Conservation (phyloP, 108 stramenopile species). For the Skeletonema grethae region DNA sequence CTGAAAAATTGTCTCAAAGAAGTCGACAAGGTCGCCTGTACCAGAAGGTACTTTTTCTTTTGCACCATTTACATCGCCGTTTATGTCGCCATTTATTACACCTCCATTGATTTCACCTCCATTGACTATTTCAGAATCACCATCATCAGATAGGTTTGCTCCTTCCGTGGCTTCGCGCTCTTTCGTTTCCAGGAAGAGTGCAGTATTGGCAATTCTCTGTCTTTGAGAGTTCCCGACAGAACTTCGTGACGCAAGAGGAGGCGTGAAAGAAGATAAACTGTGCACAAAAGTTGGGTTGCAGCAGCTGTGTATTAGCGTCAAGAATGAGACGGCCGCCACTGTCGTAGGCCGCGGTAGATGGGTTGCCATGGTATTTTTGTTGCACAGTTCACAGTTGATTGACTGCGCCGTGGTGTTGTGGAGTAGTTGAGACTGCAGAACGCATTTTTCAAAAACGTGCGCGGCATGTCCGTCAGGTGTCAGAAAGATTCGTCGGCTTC, state of each 20-base stretch:
- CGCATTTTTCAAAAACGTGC: not conserved
- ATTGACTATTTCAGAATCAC: constrained; percentile 5
- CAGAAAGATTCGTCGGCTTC: not conserved
- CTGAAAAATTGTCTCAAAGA: constrained; percentile 40
- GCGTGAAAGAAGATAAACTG: not conserved
- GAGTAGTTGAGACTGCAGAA: no score
- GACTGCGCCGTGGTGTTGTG: no score
- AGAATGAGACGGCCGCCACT: not conserved
- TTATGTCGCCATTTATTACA: not conserved
- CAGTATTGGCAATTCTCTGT: not conserved
- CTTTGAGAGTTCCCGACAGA: not conserved
- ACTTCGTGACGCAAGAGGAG: not conserved
- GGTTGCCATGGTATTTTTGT: not conserved
- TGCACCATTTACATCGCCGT: not conserved
- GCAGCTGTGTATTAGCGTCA: not conserved
- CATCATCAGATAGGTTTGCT: not conserved
- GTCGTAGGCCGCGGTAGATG: not conserved
- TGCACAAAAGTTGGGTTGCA: not conserved
- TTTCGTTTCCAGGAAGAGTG: constrained; percentile 25
- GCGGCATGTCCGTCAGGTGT: not conserved
- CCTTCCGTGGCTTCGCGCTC: constrained; percentile 10
- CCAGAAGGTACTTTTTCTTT: constrained; percentile 14
- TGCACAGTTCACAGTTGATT: no score
- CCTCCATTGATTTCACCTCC: not conserved
- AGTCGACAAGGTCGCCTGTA: constrained; percentile 26